Evolutionary conservation across 805 yeast species (phyloP).

Genomic region (Candida namnaoensis): DNA sequence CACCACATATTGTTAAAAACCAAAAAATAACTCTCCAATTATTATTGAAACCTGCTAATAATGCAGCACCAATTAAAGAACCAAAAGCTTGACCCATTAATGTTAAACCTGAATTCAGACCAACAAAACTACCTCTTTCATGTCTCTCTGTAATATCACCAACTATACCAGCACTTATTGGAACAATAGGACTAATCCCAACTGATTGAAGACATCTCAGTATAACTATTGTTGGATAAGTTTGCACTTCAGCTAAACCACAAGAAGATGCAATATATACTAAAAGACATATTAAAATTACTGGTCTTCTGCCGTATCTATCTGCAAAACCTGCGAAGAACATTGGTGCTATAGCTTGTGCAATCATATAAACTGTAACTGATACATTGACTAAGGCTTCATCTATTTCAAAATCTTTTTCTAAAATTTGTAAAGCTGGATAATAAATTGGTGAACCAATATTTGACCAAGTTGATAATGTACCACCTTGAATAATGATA

Average conservation of each 20-base stretch:
- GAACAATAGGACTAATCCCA: conserved; percentile 68
- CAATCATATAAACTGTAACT: conserved; percentile 65
- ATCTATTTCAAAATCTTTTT: conserved; percentile 42
- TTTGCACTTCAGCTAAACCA: conserved; percentile 52
- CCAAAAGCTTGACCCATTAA: conserved; percentile 73
- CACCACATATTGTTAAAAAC: conserved; percentile 63
- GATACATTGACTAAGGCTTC: conserved; percentile 58
- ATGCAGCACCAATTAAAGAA: conserved; percentile 51
- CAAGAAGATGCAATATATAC: conserved; percentile 54
- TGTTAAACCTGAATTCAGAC: conserved; percentile 55
- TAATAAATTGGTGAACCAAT: conserved; percentile 72
- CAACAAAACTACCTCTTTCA: conserved; percentile 66
- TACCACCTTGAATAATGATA: conserved; percentile 31
- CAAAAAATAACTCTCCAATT: conserved; percentile 78
- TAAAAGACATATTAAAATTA: conserved; percentile 42
- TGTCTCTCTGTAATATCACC: conserved; percentile 64
- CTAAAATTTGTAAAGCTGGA: conserved; percentile 61
- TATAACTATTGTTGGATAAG: conserved; percentile 53
- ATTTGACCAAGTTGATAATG: conserved; percentile 57
- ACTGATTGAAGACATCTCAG: conserved; percentile 72
- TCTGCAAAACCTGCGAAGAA: conserved; percentile 66
- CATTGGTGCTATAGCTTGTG: conserved; percentile 74
- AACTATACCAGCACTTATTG: conserved; percentile 60
- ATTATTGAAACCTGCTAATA: conserved; percentile 25
- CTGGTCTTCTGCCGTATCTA: conserved; percentile 62